Evolutionary conservation across 192 early-diverging fungal genomes (phyloP), one percentile per base, ranked within the genome.

Genomic region (Rhizoclosmatium sp.): DNA sequence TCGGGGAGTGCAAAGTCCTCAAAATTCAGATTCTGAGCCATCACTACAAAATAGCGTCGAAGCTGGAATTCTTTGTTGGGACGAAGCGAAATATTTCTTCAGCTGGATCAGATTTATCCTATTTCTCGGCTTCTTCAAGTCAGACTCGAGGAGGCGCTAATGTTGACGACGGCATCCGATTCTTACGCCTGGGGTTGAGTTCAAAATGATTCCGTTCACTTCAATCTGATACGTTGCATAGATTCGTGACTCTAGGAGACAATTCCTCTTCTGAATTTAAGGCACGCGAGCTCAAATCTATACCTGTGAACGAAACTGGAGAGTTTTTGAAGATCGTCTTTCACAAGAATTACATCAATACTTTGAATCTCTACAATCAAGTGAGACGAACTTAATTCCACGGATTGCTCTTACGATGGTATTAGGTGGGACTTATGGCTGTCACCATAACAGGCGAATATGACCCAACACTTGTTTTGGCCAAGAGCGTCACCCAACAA

Each of bases 11-110:
- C 51, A 83, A 88, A 54, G 82, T 95, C 42, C 74, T 81, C 23
- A 92, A 92, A 78, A 82, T 95, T 68, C 89, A 95, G 65, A 78
- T 94, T 23, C 76, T 95, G 12, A 88, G 89, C 16, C 94, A 95
- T 78, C 93, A 95, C 68, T 93, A 89, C 86, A 95, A 92, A 77
- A 93, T 94, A 58, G 83, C 94, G 0, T 87, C 89, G 19, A 89
- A 87, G 74, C 78, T 95, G 4, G 93, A 94, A 60, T 84, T 95
- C 60, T 93, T 85, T 77, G 82, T 93, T 70, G 93, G 93, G 39
- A 80, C 78, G 42, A 49, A 71, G 3, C 49, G 49, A 71, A 59
- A 47, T 16, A 12, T n/a, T 19, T 16, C 14, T 59, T 75, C 72
- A 23, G 67, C 72, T n/a, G 59, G 58, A 21, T 59, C 76, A 47